Evolutionary conservation across 495 filamentous ascomycete species (phyloP), one percentile per base, ranked within the genome.

Genomic region (Penicillium paradoxum): DNA sequence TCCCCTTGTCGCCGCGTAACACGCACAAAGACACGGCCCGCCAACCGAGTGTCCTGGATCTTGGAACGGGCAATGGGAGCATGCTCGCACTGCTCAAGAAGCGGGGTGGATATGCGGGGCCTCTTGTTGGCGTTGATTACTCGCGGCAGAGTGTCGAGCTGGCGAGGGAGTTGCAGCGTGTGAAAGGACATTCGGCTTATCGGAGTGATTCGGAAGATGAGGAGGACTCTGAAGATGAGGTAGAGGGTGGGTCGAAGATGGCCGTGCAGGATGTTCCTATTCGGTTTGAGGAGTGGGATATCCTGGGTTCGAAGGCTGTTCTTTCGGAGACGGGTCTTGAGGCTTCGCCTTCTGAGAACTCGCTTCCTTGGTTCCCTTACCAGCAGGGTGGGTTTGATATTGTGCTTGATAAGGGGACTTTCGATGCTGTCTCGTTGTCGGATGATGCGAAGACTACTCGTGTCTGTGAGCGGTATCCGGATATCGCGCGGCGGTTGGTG

Each of bases 321-420:
- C 50, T 82, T 4, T 53, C 52, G 0, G 57, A 57, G 0, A 51
- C 64, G 0, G 62, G 57, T 1, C 58, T 70, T 45, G 64, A 59
- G 11, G 6, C 39, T 4, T 9, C 19, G 6, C 21, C 54, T 0
- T 11, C 14, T 0, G 42, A 69, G 55, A 55, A 73, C 19, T 41
- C 17, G n/a, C 21, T 66, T 3, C 33, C 53, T 53, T 65, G 70
- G 68, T 70, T 71, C 56, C 57, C 73, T 21, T 60, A 67, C 46
- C 29, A 52, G 34, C 10, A 58, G 53, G 52, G 66, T 9, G 81
- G 84, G 0, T 97, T 90, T 66, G 90, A 97, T 71, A 79, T 97
- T 0, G 85, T 96, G 0, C 77, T 97, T 6, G 93, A 98, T 70
- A 98, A 98, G 66, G 93, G 93, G 21, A 98, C 93, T 1, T 98